Evolutionary conservation across 805 yeast species (phyloP).

Genomic region (Yarrowia sp.): DNA sequence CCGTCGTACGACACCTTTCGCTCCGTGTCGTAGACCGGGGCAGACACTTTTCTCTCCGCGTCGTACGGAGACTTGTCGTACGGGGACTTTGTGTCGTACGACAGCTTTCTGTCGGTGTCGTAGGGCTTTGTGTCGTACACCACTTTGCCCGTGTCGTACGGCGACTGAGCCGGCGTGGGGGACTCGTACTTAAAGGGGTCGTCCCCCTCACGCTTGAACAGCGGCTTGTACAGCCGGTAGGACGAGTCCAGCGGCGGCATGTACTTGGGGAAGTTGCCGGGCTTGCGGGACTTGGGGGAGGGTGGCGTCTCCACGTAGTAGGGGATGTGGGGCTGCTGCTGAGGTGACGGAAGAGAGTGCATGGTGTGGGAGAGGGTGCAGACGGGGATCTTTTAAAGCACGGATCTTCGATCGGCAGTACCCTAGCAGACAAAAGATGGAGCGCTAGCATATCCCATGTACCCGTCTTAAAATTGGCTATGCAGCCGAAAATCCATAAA

Average conservation of each 20-base stretch:
- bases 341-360: conserved; percentile 25
- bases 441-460: conserved; percentile 23
- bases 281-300: not conserved
- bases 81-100: too few species aligned
- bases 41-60: too few species aligned
- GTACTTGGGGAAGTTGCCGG: conserved; percentile 16
- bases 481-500: conserved; percentile 8
- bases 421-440: conserved; percentile 17
- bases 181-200: conserved; percentile 16
- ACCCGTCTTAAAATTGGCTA: conserved; percentile 14
- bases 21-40: too few species aligned
- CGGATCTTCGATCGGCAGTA: conserved; percentile 11
- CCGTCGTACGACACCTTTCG: too few species aligned
- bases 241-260: conserved; percentile 14
- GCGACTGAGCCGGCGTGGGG: conserved; percentile 10
- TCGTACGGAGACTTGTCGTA: too few species aligned
- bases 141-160: not conserved
- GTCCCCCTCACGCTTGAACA: not conserved
- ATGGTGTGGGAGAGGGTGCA: too few species aligned
- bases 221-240: conserved; percentile 21
- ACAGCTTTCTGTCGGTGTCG: too few species aligned
- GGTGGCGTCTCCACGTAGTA: conserved; percentile 16
- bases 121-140: too few species aligned
- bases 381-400: conserved; percentile 10
- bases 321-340: not conserved